Base-by-base conservation (phyloP, 2,329 filamentous ascomycete genomes). In the Claviceps sp. region DNA sequence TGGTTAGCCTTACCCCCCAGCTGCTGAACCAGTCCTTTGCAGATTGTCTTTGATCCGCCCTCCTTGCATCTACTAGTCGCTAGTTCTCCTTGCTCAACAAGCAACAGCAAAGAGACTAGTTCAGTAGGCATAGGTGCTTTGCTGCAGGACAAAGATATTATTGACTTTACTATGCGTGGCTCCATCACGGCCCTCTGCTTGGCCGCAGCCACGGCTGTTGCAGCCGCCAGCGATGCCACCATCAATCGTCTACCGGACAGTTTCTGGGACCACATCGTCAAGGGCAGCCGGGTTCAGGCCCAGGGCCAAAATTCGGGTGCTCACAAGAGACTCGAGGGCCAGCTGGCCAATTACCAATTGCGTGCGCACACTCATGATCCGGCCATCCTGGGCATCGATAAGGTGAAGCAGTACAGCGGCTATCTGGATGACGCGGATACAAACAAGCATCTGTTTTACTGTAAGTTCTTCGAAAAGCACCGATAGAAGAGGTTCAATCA, bases 361-460 rank as follows among this genome's bases (percentile, higher is more conserved):
- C 82, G 93, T 58, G 82, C 87, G 59, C 95, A 95, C 82, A 82
- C 84, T 65, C 86, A 95, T 60, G 88, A 96, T 67, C 91, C 93
- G 50, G 79, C 79, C 56, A 76, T 78, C 57, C 83, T 98, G 54
- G 87, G 86, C 52, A 80, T 97, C 64, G 93, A 98, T 68, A 86
- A 75, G 47, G 90, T 96, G 63, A 97, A 95, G 81, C 91, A 97
- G 70, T 96, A 94, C 79, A 94, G 86, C 63, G 93, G 93, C 55
- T 98, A 98, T 71, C 82, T 98, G 43, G 93, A 97, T 67, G 88
- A 97, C 62, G 86, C 95, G 53, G 88, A 91, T 65, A 84, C 91
- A 58, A 90, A 97, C 70, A 96, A 97, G 82, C 91, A 97, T 70
- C 74, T 97, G 54, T 97, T 98, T 69, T 97, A 96, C 74, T 97